Evolutionary conservation across 805 yeast genomes (phyloP).

Genomic region (Pichia cephalocereana): DNA sequence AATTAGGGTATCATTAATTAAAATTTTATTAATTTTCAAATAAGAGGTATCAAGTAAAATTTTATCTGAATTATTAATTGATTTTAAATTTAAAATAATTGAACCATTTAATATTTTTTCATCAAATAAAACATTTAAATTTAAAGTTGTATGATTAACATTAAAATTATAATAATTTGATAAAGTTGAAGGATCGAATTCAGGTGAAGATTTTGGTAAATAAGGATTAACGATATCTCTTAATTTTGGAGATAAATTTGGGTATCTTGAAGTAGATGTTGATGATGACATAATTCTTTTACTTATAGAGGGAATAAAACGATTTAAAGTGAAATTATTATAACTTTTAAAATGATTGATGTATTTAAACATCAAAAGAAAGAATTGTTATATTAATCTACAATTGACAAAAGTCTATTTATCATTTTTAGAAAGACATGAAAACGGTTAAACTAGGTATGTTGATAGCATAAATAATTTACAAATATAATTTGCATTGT

Average conservation of each 20-base stretch:
- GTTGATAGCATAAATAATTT: too few relatives aligned
- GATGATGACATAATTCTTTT: too few relatives aligned
- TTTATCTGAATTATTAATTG: constrained; percentile 22
- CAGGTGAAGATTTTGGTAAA: constrained; percentile 38
- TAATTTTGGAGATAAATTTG: constrained; percentile 20
- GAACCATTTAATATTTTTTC: constrained; percentile 43
- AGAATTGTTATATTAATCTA: too few relatives aligned
- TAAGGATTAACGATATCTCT: constrained; percentile 20
- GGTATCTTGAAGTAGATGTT: constrained; percentile 12
- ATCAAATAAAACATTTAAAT: constrained; percentile 48
- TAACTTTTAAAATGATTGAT: neutral
- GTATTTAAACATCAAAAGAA: neutral
- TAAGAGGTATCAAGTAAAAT: constrained; percentile 65
- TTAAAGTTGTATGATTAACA: constrained; percentile 43
- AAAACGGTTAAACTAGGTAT: too few relatives aligned
- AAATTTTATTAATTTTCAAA: constrained; percentile 37
- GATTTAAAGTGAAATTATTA: neutral
- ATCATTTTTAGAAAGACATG: too few relatives aligned
- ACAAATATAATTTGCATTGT: too few relatives aligned
- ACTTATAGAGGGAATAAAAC: too few relatives aligned
- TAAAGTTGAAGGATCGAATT: constrained; percentile 66
- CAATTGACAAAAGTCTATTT: too few relatives aligned
- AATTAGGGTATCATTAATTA: constrained; percentile 32
- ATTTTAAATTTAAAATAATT: constrained; percentile 38
- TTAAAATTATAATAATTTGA: constrained; percentile 57